Evolutionary conservation across 83 land plant genomes (phyloP).

Genomic region (Thuja plicata): DNA sequence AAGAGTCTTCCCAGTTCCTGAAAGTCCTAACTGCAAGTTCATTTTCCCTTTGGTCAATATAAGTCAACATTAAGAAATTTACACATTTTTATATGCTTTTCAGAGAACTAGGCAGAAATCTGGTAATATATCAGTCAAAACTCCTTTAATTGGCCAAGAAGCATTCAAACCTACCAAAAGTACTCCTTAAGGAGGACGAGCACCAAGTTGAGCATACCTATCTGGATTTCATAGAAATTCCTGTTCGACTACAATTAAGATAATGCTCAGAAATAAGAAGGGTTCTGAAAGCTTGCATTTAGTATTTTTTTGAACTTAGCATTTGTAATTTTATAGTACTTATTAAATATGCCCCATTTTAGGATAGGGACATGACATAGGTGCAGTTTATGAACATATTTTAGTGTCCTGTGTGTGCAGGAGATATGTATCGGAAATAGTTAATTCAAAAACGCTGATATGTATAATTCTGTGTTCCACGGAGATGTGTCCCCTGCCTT

Average conservation of each 20-base stretch:
- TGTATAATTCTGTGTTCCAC: no score
- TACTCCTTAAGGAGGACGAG: conserved; percentile 95
- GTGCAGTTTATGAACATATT: no score
- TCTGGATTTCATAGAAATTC: conserved; percentile 93
- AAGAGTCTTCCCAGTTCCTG: conserved; percentile 98
- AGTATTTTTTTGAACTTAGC: not conserved
- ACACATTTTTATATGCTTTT: not conserved
- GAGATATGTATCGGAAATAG: not conserved
- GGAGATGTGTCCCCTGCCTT: no score
- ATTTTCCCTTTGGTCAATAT: not conserved
- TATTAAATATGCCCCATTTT: no score
- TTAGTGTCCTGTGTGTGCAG: not conserved
- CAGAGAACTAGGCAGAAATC: not conserved
- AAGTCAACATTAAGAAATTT: not conserved
- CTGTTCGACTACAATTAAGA: conserved; percentile 30
- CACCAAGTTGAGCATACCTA: conserved; percentile 84
- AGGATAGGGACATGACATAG: no score
- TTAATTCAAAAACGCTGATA: not conserved
- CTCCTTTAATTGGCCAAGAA: conserved; percentile 5
- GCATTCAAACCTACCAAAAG: conserved; percentile 69
- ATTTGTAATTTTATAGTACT: no score
- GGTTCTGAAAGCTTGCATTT: not conserved
- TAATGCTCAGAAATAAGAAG: not conserved
- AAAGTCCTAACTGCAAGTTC: conserved; percentile 84
- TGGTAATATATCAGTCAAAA: not conserved